Evolutionary conservation across 139 green algal species (phyloP).

Genomic region (Picochlorum sp.): DNA sequence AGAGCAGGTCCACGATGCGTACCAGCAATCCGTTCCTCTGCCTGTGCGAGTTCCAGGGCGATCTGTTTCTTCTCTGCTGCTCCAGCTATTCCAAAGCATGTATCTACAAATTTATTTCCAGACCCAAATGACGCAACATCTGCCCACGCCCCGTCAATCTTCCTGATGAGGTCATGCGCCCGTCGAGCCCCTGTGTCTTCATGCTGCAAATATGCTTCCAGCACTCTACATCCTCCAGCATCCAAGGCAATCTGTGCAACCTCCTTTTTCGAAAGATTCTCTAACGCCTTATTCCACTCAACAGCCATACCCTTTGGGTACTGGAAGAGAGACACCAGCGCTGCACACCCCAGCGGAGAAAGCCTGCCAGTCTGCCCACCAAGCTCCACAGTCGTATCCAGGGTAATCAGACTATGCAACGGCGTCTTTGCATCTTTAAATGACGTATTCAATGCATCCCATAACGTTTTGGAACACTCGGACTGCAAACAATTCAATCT

Average conservation of each 20-base stretch:
- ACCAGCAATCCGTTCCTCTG: constrained; percentile 17
- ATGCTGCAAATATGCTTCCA: constrained; percentile 46
- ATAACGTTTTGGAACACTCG: constrained; percentile 18
- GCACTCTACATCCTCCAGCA: constrained; percentile 45
- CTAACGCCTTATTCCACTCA: constrained; percentile 39
- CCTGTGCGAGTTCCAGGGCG: constrained; percentile 33
- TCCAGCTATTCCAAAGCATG: constrained; percentile 17
- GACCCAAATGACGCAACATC: constrained; percentile 18
- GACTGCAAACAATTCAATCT: constrained; percentile 17
- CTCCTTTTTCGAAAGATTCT: constrained; percentile 17
- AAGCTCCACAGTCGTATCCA: constrained; percentile 19
- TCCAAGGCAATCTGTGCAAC: constrained; percentile 33
- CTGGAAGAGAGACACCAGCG: constrained; percentile 34
- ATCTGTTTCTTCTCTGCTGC: constrained; percentile 38
- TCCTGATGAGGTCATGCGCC: constrained; percentile 32
- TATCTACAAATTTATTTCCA: constrained; percentile 42
- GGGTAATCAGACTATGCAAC: constrained; percentile 23
- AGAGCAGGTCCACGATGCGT: constrained; percentile 21
- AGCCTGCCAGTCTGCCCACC: constrained; percentile 29
- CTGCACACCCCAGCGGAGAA: constrained; percentile 45
- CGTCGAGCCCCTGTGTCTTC: constrained; percentile 23
- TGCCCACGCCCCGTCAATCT: constrained; percentile 34
- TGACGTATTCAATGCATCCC: constrained; percentile 8
- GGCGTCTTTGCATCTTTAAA: not conserved
- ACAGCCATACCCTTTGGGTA: constrained; percentile 33